Evolutionary conservation across 2,329 filamentous ascomycete species (phyloP).

Genomic region (Pseudogymnoascus sp.): DNA sequence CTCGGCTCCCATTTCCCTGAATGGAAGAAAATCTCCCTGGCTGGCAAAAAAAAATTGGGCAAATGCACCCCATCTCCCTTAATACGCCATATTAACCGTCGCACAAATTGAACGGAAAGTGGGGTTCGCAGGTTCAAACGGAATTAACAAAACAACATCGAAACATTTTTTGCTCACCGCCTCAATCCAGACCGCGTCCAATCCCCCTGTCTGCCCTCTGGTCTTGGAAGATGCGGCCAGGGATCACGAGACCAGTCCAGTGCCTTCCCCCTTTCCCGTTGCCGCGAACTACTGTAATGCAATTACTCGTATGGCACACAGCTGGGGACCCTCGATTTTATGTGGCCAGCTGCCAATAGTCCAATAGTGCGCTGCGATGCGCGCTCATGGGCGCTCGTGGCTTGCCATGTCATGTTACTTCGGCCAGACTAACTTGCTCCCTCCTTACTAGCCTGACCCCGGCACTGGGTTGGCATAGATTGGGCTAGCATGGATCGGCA

Average conservation of each 20-base stretch:
- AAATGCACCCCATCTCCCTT: neutral
- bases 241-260: neutral
- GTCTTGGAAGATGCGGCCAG: neutral
- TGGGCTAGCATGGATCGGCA: conserved; percentile 2
- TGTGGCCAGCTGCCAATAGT: neutral
- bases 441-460: neutral
- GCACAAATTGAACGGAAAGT: neutral
- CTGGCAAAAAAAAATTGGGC: neutral
- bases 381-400: neutral
- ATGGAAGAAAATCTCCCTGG: neutral
- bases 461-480: neutral
- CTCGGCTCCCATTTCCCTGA: neutral
- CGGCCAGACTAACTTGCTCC: neutral
- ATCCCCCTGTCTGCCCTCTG: neutral
- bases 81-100: neutral
- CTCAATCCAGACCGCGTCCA: neutral
- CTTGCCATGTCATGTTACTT: conserved; percentile 1
- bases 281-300: conserved; percentile 2
- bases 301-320: conserved; percentile 1
- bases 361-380: conserved; percentile 4
- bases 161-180: conserved; percentile 1
- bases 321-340: neutral
- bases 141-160: neutral
- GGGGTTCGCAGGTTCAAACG: neutral
- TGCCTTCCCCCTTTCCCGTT: neutral